Percentiles rank a stretch among this genome's conserved stretches.
phyloP scores from a whole-genome alignment of 768 basidiomycete genomes.

The Suillus plorans region DNA sequence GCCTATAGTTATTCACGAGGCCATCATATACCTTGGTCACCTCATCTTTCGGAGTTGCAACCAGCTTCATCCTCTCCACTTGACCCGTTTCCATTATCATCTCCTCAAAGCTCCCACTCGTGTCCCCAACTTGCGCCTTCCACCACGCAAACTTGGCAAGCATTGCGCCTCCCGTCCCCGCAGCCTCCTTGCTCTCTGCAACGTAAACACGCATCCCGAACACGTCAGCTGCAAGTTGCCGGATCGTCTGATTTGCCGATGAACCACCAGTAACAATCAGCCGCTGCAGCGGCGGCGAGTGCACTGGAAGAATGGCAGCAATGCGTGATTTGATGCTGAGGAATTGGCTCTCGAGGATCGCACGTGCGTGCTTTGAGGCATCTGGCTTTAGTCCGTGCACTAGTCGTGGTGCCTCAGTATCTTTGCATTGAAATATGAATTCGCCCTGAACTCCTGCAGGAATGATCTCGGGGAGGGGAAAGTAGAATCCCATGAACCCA shows the following conservation, averaged over 20 bases:
- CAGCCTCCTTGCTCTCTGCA: constrained; percentile 66
- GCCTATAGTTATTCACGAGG: constrained; percentile 51
- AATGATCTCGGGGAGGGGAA: constrained; percentile 85
- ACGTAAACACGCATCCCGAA: constrained; percentile 75
- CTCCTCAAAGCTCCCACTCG: constrained; percentile 57
- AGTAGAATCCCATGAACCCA: constrained; percentile 72
- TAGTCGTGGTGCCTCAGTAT: constrained; percentile 25
- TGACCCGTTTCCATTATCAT: constrained; percentile 47
- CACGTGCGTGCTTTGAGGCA: constrained; percentile 55
- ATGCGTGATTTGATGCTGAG: constrained; percentile 77
- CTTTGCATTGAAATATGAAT: constrained; percentile 52
- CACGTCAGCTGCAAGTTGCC: constrained; percentile 77
- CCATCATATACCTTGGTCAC: constrained; percentile 49
- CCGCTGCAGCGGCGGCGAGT: constrained; percentile 52
- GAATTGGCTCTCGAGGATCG: constrained; percentile 84
- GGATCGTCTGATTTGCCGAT: constrained; percentile 68
- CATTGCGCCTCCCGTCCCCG: constrained; percentile 69
- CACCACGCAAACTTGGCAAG: constrained; percentile 75
- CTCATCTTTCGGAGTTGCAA: constrained; percentile 54
- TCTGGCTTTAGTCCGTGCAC: constrained; percentile 38
- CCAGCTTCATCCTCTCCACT: constrained; percentile 54
- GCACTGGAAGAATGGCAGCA: constrained; percentile 59
- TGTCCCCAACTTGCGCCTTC: constrained; percentile 41
- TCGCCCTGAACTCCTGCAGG: constrained; percentile 75
- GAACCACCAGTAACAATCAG: constrained; percentile 81